Conservation (phyloP, 208 protist species). For the Endotrypanum monterogeii region DNA sequence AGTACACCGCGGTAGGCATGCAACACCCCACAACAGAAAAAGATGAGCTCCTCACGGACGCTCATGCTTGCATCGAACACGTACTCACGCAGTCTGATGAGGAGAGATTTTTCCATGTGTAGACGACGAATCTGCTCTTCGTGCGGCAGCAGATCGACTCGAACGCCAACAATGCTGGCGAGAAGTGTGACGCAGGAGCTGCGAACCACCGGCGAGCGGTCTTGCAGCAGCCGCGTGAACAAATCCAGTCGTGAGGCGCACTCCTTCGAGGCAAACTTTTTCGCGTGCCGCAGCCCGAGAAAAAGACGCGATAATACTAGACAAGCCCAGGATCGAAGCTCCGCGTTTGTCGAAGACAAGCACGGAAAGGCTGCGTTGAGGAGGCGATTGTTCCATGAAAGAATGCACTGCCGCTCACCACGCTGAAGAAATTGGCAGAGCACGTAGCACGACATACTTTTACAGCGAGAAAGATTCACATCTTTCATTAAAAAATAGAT, state of each 20-base stretch:
- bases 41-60: slow-evolving; percentile 87
- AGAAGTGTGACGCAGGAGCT: slow-evolving; percentile 87
- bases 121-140: slow-evolving; percentile 73
- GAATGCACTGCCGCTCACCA: slow-evolving; percentile 64
- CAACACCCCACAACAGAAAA: slow-evolving; percentile 77
- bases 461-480: slow-evolving; percentile 70
- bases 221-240: slow-evolving; percentile 76
- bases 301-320: slow-evolving; percentile 80
- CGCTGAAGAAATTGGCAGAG: slow-evolving; percentile 83
- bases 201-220: slow-evolving; percentile 86
- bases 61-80: slow-evolving; percentile 87
- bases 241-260: slow-evolving; percentile 71
- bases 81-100: slow-evolving; percentile 79
- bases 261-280: slow-evolving; percentile 76
- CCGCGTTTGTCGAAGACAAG: slow-evolving; percentile 61
- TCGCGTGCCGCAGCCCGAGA: slow-evolving; percentile 68
- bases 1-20: slow-evolving; percentile 61
- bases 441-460: slow-evolving; percentile 94
- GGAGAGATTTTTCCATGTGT: slow-evolving; percentile 86
- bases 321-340: slow-evolving; percentile 86
- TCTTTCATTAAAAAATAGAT: slow-evolving; percentile 78
- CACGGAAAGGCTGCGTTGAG: slow-evolving; percentile 76
- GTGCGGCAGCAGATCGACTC: slow-evolving; percentile 50
- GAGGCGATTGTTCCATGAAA: slow-evolving; percentile 83
- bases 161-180: slow-evolving; percentile 72